Evolutionary conservation across 108 stramenopile species (phyloP).

Genomic region (Tribonema minus): DNA sequence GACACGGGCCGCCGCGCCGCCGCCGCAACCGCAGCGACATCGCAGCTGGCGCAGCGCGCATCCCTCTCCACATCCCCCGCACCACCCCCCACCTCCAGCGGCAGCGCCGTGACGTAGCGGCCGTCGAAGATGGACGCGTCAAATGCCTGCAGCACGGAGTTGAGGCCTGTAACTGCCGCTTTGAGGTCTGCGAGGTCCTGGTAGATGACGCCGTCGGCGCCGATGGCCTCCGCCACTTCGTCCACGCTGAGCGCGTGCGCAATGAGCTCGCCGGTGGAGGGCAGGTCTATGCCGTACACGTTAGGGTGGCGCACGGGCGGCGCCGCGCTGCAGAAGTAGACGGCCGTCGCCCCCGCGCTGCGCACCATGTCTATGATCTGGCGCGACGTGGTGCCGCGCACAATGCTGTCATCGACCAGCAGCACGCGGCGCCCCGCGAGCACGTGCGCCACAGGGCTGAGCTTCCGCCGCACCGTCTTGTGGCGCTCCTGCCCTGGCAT

Average conservation of each 20-base stretch:
- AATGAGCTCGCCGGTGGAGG: slow-evolving; percentile 82
- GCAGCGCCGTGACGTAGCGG: too few species aligned
- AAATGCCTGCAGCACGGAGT: slow-evolving; percentile 46
- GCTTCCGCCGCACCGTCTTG: slow-evolving; percentile 83
- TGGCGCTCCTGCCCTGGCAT: slow-evolving; percentile 95
- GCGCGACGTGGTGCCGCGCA: slow-evolving; percentile 89
- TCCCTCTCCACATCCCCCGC: too few species aligned
- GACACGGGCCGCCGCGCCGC: too few species aligned
- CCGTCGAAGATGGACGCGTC: slow-evolving; percentile 89
- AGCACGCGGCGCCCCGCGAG: slow-evolving; percentile 67
- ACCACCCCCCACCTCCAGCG: too few species aligned
- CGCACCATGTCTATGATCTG: slow-evolving; percentile 95
- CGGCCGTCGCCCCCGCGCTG: slow-evolving; percentile 92
- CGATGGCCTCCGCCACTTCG: slow-evolving; percentile 76
- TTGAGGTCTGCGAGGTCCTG: slow-evolving; percentile 21
- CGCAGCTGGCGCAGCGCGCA: too few species aligned
- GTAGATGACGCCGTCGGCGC: slow-evolving; percentile 87
- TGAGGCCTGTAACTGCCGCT: neutral
- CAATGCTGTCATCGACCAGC: slow-evolving; percentile 94
- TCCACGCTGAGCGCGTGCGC: slow-evolving; percentile 79
- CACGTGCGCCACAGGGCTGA: slow-evolving; percentile 48
- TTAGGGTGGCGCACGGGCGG: slow-evolving; percentile 95
- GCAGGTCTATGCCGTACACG: slow-evolving; percentile 97
- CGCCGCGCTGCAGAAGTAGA: slow-evolving; percentile 79
- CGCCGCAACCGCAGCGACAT: too few species aligned